Evolutionary conservation across 1,284 basidiomycete species (phyloP).

Genomic region (Coniferiporia weirii): DNA sequence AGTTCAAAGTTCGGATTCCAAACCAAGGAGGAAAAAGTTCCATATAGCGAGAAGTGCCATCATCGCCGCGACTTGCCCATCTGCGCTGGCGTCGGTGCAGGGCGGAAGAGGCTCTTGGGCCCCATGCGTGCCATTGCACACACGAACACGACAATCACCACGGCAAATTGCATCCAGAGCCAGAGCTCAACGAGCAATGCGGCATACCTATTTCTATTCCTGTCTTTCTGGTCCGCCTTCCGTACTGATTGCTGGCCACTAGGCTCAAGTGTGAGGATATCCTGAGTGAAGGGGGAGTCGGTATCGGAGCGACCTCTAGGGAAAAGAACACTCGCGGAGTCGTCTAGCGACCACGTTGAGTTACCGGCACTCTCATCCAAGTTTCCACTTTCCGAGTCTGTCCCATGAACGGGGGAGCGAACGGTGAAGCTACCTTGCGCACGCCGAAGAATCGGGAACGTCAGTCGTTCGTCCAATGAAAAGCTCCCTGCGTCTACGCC

Average conservation of each 20-base stretch:
- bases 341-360: background rate
- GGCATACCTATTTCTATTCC: background rate
- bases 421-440: background rate
- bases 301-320: background rate
- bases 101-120: constrained; percentile 41
- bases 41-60: background rate
- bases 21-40: background rate
- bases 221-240: background rate
- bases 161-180: constrained; percentile 73
- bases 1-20: background rate
- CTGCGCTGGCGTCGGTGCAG: background rate
- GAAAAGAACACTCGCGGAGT: background rate
- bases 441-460: constrained; percentile 5
- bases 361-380: background rate
- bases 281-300: background rate
- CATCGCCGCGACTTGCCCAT: background rate
- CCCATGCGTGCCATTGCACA: constrained; percentile 73
- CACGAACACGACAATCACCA: constrained; percentile 68
- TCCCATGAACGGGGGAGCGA: background rate
- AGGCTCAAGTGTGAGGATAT: no score
- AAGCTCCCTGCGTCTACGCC: background rate
- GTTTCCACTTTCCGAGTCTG: background rate
- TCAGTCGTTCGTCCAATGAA: background rate
- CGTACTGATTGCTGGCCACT: no score
- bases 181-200: constrained; percentile 62